These are phyloP conservation scores for Fomitopsis betulina DNA, from an alignment of 1,284 basidiomycete species.

Conservation along the genomic window DNA sequence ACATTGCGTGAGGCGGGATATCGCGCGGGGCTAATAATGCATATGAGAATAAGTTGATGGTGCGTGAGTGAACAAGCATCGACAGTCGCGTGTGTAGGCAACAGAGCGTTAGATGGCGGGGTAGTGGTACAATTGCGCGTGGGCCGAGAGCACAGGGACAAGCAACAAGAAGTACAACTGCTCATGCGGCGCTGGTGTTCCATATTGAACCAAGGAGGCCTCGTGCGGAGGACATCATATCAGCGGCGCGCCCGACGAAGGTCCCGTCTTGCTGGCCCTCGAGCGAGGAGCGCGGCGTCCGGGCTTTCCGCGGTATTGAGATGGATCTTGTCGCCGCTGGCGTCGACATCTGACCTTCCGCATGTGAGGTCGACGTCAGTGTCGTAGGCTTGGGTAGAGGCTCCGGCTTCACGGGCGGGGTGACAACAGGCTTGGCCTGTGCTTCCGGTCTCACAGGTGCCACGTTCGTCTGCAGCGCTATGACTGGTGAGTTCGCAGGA, in stretches of 20 bases:
- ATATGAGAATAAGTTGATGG: constrained; percentile 19
- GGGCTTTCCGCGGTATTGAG: constrained; percentile 7
- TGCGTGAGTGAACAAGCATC: neutral
- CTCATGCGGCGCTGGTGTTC: constrained; percentile 17
- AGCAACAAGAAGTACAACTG: neutral
- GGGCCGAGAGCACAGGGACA: neutral
- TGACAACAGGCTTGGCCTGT: constrained; percentile 6
- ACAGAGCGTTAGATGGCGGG: constrained; percentile 5
- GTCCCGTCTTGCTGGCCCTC: constrained; percentile 29
- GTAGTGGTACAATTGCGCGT: neutral
- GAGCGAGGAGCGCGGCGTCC: constrained; percentile 22
- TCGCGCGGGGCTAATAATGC: constrained; percentile 12
- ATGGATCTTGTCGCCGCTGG: neutral
- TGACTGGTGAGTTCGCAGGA: constrained; percentile 45
- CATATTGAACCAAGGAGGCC: constrained; percentile 55
- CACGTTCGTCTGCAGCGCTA: constrained; percentile 26
- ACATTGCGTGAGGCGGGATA: constrained; percentile 6
- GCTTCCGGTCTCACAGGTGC: constrained; percentile 8
- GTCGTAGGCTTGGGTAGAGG: constrained; percentile 7
- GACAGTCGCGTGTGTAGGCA: constrained; percentile 4
- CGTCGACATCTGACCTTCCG: neutral
- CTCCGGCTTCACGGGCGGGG: constrained; percentile 2
- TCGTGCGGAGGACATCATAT: constrained; percentile 61
- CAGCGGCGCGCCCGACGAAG: constrained; percentile 66
- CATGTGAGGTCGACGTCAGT: neutral